Base-by-base conservation (phyloP, 2,329 filamentous ascomycete species). In the Exophiala oligosperma region DNA sequence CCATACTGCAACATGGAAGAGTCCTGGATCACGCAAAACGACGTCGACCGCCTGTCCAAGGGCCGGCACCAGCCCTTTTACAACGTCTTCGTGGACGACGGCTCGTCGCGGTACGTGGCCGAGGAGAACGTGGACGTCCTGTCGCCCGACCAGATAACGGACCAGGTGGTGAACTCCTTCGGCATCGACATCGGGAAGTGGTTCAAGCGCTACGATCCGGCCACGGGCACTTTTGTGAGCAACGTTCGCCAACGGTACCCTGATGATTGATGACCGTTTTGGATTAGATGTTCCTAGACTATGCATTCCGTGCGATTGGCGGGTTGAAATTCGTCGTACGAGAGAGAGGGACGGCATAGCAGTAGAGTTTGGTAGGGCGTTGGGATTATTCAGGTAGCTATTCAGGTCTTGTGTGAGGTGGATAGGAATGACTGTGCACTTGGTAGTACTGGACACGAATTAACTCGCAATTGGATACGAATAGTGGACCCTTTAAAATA, bases 171-270 rank as follows among this genome's bases (percentile, higher is more conserved):
- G 44, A 57, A 60, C 9, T 52, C 50, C 2, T 67, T 67, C 50
- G 54, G 55, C 17, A 57, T 67, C 24, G 62, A 66, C 57, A 91
- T 92, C 2, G 94, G 94, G 0, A 88, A 87, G 67, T 91, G 90
- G 72, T 97, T 99, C 73, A 95, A 91, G 73, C 81, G 91, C 43
- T 97, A 92, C 80, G 90, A 97, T 73, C 69, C 72, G 3, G 77
- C 76, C 35, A 79, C 74, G 0, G 84, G 84, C 64, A 79, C 75
- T 3, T 99, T 97, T 75, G 81, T 96, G 32, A 96, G 91, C 66
- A 97, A 97, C 72, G 79, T 90, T 53, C 75, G 76, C 66, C 90
- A 95, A 66, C 86, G 92, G 68, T 97, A 92, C 73, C 93, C 93
- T 0, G 89, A 96, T 69, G 91, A 95, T 73, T 96, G 61, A 66